These are phyloP conservation scores for Pleodorina starrii DNA, from an alignment of 139 green algal genomes.

Conservation along the genomic window DNA sequence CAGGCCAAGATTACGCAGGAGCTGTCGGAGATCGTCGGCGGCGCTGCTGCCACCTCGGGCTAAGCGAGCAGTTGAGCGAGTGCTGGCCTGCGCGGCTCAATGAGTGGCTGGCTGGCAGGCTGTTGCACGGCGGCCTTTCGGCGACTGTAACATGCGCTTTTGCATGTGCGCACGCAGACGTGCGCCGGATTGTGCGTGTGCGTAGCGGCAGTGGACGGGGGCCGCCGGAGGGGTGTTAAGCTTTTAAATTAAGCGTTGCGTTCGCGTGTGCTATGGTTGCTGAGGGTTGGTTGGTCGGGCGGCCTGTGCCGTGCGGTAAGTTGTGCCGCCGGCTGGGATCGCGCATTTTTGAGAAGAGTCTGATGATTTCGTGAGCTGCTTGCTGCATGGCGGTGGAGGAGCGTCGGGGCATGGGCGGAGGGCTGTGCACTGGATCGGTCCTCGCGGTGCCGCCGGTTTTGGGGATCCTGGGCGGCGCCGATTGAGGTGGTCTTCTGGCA, in stretches of 20 bases:
- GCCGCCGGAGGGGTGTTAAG: too few relatives aligned
- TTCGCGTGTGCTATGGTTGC: neutral
- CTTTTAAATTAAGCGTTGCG: too few relatives aligned
- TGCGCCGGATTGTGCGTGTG: too few relatives aligned
- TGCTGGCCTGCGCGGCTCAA: neutral
- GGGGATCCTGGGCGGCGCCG: neutral
- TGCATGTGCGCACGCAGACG: neutral
- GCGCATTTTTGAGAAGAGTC: constrained; percentile 23
- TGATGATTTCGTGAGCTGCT: constrained; percentile 5
- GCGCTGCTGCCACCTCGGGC: constrained; percentile 66
- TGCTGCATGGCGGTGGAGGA: too few relatives aligned
- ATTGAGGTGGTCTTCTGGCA: neutral
- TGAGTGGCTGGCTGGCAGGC: neutral
- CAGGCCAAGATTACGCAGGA: constrained; percentile 97
- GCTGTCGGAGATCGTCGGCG: constrained; percentile 83
- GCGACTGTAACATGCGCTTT: too few relatives aligned
- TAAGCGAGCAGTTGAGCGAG: constrained; percentile 41
- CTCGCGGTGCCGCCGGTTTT: neutral
- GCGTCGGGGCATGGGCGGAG: too few relatives aligned
- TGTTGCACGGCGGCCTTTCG: neutral
- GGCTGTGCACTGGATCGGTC: too few relatives aligned
- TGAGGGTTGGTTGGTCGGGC: neutral
- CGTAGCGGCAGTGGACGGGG: too few relatives aligned
- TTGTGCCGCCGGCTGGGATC: neutral
- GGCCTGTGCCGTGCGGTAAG: neutral